A percentile compares a stretch with the other conserved stretches of the same genome.
These are phyloP conservation scores for Aspergillus udagawae DNA, from an alignment of 2,329 filamentous ascomycete genomes.

Conservation along the genomic window DNA sequence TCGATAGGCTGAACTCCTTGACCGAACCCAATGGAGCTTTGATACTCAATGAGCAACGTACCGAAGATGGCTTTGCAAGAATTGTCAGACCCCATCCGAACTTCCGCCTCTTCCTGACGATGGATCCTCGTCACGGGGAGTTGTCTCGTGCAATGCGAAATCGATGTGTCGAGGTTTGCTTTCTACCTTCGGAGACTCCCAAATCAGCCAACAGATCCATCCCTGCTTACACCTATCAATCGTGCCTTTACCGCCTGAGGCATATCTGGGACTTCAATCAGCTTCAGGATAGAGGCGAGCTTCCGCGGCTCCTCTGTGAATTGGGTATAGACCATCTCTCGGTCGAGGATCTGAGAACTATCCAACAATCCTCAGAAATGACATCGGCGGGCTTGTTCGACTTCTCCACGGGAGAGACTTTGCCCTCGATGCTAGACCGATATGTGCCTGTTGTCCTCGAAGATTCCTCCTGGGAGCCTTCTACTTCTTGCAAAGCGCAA, in stretches of 20 bases:
- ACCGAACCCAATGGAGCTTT: slow-evolving; percentile 85
- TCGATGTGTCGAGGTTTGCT: slow-evolving; percentile 82
- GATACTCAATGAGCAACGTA: slow-evolving; percentile 90
- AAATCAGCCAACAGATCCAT: slow-evolving; percentile 12
- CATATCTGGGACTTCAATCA: slow-evolving; percentile 26
- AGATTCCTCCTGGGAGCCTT: slow-evolving; percentile 26
- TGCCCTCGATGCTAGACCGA: slow-evolving; percentile 23
- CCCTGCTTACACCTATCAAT: slow-evolving; percentile 38
- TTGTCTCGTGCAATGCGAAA: slow-evolving; percentile 96
- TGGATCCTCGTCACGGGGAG: slow-evolving; percentile 88
- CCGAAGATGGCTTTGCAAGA: slow-evolving; percentile 72
- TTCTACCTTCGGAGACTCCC: slow-evolving; percentile 48
- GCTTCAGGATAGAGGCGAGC: slow-evolving; percentile 7
- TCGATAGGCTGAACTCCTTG: slow-evolving; percentile 90
- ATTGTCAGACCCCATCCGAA: slow-evolving; percentile 76
- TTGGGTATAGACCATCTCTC: slow-evolving; percentile 37
- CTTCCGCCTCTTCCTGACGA: slow-evolving; percentile 90
- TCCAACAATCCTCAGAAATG: slow-evolving; percentile 27
- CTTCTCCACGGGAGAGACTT: slow-evolving; percentile 3
- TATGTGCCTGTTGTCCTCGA: slow-evolving; percentile 31
- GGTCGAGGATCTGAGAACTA: slow-evolving; percentile 27
- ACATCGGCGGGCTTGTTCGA: slow-evolving; percentile 16
- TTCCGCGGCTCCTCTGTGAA: slow-evolving; percentile 20
- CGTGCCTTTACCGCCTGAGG: slow-evolving; percentile 37
- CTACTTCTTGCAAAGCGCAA: slow-evolving; percentile 15